A percentile compares a stretch with the other conserved stretches of the same genome.
These are phyloP conservation scores for Citrullus colocynthis DNA, from an alignment of 306 rosid species.

Conservation along the genomic window DNA sequence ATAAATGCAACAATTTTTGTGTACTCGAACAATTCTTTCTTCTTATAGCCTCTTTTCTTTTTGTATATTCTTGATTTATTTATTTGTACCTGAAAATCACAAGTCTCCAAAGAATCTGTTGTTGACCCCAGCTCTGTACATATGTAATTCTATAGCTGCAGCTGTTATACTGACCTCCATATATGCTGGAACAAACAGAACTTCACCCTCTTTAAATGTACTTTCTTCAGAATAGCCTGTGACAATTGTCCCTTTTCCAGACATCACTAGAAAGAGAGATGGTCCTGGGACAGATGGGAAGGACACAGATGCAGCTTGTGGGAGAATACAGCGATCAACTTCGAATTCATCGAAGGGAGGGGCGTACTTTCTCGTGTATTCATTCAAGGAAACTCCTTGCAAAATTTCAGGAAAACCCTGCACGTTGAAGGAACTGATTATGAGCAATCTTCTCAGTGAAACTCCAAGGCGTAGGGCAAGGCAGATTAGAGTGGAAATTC, in stretches of 20 bases:
- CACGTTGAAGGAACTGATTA: background rate
- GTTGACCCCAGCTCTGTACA: constrained; percentile 32
- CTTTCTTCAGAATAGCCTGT: constrained; percentile 6
- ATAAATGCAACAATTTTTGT: background rate
- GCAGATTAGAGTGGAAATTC: background rate
- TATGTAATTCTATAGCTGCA: constrained; percentile 11
- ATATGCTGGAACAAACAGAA: constrained; percentile 23
- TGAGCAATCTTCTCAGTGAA: background rate
- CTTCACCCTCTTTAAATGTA: constrained; percentile 21
- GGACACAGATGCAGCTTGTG: constrained; percentile 14
- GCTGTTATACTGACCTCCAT: constrained; percentile 17
- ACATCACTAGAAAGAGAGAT: constrained; percentile 20
- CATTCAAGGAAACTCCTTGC: constrained; percentile 20
- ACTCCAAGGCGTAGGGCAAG: background rate
- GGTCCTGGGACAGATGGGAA: constrained; percentile 29
- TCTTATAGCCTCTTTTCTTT: background rate
- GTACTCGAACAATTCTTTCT: background rate
- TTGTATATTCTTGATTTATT: background rate
- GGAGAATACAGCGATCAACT: constrained; percentile 24
- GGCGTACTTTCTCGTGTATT: constrained; percentile 17
- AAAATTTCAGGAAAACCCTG: constrained; percentile 33
- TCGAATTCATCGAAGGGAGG: constrained; percentile 32
- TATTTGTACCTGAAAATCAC: constrained; percentile 5
- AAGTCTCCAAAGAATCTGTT: constrained; percentile 18
- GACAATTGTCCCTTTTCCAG: constrained; percentile 21